Base-by-base conservation (phyloP, 768 basidiomycete species). In the Collybia nuda region DNA sequence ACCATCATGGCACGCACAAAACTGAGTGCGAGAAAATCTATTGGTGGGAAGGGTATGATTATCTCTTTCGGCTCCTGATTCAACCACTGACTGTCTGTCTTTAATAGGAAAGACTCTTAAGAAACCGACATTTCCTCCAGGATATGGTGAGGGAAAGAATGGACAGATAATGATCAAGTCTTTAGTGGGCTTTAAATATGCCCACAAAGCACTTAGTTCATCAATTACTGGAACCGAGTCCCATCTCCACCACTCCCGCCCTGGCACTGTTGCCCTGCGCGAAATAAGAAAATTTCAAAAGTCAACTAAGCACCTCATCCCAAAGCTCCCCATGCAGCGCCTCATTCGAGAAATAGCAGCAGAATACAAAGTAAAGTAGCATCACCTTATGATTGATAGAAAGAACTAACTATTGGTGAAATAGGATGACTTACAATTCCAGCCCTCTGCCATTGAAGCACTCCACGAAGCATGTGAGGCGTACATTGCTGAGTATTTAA, bases 201-300 rank as follows among this genome's bases (percentile, higher is more conserved):
- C 7, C 24, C 24, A n/a, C n/a, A n/a, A n/a, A n/a, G n/a, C n/a
- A n/a, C n/a, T n/a, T n/a, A 26, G 24, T 26, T 26, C 24, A 4
- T 26, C 24, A 26, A 26, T 7, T 26, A 26, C 24, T 7, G 7
- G 7, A 26, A 26, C 7, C 24, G 7, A 26, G 24, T 7, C 24
- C 24, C 24, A 26, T 7, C 24, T 7, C 7, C 35, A 39, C 23
- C 46, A 29, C 17, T 38, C 38, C 22, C 19, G 23, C 2, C 84
- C 84, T 40, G 82, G 91, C 73, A 92, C 90, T 28, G 92, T 93
- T 59, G 90, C 91, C 57, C 86, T 93, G 58, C 88, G 90, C 74
- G 91, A 93, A 75, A 92, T 93, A 64, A 73, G 88, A 69, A 81
- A 88, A 40, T 91, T 92, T 79, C 90, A 93, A 73, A 90, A 88